Conservation (phyloP, 306 rosid genomes). For the Pterocarpus macrocarpus region DNA sequence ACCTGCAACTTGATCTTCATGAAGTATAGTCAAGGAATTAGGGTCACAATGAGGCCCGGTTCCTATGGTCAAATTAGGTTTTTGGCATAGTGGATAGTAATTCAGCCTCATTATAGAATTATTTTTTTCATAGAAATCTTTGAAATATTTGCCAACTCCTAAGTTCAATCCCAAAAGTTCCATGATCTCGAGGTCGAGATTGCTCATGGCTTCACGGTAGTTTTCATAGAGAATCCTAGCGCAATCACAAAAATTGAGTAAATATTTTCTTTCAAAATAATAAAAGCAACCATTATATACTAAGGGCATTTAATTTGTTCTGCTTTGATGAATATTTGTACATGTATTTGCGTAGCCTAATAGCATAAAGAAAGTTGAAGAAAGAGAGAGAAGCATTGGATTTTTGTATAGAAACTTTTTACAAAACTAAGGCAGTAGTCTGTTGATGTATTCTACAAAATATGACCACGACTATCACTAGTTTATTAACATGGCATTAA, state of each 20-base stretch:
- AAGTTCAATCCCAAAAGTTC: conserved; percentile 83
- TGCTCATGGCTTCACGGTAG: conserved; percentile 75
- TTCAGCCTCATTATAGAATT: conserved; percentile 81
- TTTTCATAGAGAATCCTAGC: conserved; percentile 66
- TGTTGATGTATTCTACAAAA: too few species aligned
- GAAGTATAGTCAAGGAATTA: conserved; percentile 83
- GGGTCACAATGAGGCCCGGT: conserved; percentile 97
- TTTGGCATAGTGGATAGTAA: conserved; percentile 82
- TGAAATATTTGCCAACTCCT: conserved; percentile 70
- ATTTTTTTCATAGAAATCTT: conserved; percentile 61
- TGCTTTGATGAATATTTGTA: too few species aligned
- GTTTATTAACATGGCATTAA: too few species aligned
- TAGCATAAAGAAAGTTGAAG: too few species aligned
- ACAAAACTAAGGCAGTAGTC: too few species aligned
- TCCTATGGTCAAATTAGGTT: conserved; percentile 75
- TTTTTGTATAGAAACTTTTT: too few species aligned
- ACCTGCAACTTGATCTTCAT: conserved; percentile 82
- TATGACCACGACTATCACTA: too few species aligned
- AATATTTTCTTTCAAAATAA: background rate
- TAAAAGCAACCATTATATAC: too few species aligned
- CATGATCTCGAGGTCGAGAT: conserved; percentile 64
- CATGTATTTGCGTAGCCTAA: too few species aligned
- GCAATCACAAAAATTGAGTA: background rate
- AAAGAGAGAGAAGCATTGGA: too few species aligned
- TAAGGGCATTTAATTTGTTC: too few species aligned